A percentile compares a stretch with the other conserved stretches of the same genome.
Conservation (phyloP, 177 flowering plant species). For the Telopea speciosissima region DNA sequence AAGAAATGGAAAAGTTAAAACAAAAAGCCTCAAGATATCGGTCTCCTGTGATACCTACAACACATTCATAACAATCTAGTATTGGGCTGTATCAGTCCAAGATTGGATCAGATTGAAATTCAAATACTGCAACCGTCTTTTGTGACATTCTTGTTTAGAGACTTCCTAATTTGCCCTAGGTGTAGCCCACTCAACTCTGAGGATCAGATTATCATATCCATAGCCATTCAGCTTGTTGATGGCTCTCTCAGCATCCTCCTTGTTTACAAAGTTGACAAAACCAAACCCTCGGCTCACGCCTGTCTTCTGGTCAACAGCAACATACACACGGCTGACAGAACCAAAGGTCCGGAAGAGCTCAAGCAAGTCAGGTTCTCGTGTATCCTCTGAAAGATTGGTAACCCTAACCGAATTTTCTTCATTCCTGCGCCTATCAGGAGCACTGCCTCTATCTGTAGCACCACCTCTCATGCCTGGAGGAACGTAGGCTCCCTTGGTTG, state of each 20-base stretch:
- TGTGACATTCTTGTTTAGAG: background rate
- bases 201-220: slow-evolving; percentile 95
- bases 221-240: slow-evolving; percentile 92
- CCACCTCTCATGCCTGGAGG: slow-evolving; percentile 68
- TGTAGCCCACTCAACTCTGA: slow-evolving; percentile 93
- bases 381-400: slow-evolving; percentile 63
- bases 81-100: no score
- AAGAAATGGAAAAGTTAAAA: no score
- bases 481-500: slow-evolving; percentile 46
- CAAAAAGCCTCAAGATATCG: no score
- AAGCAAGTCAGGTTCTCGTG: slow-evolving; percentile 1
- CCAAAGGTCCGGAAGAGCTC: slow-evolving; percentile 1
- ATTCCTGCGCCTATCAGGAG: slow-evolving; percentile 77
- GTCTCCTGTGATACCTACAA: no score
- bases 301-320: slow-evolving; percentile 63
- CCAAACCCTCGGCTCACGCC: slow-evolving; percentile 84
- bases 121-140: background rate
- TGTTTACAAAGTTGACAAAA: slow-evolving; percentile 67
- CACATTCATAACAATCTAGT: no score
- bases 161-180: slow-evolving; percentile 62
- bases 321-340: background rate
- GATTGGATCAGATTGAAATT: no score
- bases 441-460: slow-evolving; percentile 45
- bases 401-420: slow-evolving; percentile 94
- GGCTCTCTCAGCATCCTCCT: slow-evolving; percentile 84